Evolutionary conservation across 257 asterid species (phyloP), one percentile per base, ranked within the genome.

Genomic region (Scutellaria barbata): DNA sequence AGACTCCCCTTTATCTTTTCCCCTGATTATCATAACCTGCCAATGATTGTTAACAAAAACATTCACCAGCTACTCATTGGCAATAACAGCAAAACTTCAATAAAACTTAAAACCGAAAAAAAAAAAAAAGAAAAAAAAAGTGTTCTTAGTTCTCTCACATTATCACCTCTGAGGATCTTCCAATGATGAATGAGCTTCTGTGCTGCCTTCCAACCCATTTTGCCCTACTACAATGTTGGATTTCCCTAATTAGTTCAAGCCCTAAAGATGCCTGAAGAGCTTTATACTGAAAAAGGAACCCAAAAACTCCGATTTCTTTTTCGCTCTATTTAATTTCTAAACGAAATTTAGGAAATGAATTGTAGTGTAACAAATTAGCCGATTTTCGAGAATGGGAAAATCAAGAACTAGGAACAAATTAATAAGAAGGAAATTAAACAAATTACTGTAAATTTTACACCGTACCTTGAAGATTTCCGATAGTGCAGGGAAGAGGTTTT

Each of bases 161-260:
- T 91, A 73, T 94, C 98, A 47, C 98, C 97, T 83, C 96, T 86
- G 48, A 89, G 88, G 71, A 94, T 78, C 86, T 85, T 94, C 98
- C 98, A 94, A 74, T 87, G 95, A 74, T 87, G 89, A 71, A 91
- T 91, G 69, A 91, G 88, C 54, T 87, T 94, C 77, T 94, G 97
- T 7, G 96, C 97, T 62, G 97, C 92, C 82, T 90, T 93, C 98
- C 98, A 90, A 66, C 96, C 97, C 97, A 93, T 93, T 52, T 53
- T 39, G 25, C 35, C 77, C 74, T 68, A 54, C 67, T 33, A 52
- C 13, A n/a, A 30, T 11, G 13, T 45, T 46, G 45, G 46, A 18
- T 9, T 45, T 22, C 61, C 33, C 52, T 48, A 6, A n/a, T 53
- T 12, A 69, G 16, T 68, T 47, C 64, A 69, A 68, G 59, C 63